Percentiles rank a stretch among this genome's conserved stretches.
Evolutionary conservation across 1,284 basidiomycete species (phyloP).

Genomic region (Ustilago tritici): DNA sequence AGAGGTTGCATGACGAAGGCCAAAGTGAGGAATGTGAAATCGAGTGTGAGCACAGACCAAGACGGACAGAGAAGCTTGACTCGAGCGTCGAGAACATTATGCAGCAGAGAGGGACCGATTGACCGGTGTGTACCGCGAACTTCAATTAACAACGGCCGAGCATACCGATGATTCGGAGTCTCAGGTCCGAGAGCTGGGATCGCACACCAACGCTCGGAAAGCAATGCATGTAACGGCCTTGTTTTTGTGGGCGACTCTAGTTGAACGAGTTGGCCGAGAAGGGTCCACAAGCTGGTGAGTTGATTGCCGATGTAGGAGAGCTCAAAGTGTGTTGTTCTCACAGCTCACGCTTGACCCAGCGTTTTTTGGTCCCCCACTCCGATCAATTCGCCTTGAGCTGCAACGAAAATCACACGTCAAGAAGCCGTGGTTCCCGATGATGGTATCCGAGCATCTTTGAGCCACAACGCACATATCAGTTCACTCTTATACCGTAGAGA

Average conservation of each 20-base stretch:
- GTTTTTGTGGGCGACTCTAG: neutral
- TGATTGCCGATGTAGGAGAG: constrained; percentile 10
- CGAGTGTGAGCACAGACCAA: neutral
- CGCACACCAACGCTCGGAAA: neutral
- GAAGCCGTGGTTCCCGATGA: neutral
- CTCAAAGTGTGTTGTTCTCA: neutral
- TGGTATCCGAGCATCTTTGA: neutral
- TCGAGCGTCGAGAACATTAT: neutral
- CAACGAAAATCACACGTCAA: neutral
- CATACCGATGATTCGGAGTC: constrained; percentile 9
- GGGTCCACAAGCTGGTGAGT: neutral
- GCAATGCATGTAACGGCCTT: neutral
- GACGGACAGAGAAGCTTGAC: neutral
- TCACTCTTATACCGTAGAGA: neutral
- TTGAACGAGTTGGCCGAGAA: constrained; percentile 7
- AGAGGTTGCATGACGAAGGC: neutral
- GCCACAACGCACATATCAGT: neutral
- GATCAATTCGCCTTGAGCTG: constrained; percentile 14
- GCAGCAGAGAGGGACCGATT: neutral
- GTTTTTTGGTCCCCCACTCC: constrained; percentile 28
- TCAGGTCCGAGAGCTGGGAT: constrained; percentile 12
- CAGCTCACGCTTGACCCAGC: constrained; percentile 3
- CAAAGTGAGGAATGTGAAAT: neutral
- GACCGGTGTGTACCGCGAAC: constrained; percentile 9
- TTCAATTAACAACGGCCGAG: neutral